Evolutionary conservation across 2,329 filamentous ascomycete genomes (phyloP).

Genomic region (Scedosporium boydii): DNA sequence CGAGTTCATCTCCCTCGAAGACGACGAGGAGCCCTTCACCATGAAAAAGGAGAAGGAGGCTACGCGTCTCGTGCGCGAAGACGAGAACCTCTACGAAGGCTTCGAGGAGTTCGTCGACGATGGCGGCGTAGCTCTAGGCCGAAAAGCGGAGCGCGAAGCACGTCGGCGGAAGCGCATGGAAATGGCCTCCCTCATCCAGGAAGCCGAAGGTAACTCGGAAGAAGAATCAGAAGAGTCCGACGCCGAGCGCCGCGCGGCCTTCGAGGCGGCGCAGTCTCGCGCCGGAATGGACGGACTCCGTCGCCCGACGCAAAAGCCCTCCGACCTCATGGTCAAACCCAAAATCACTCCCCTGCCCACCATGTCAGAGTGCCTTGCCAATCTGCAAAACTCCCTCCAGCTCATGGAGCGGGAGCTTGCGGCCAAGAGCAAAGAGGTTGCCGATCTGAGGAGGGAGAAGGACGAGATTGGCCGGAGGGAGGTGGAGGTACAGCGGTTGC

Average conservation of each 20-base stretch:
- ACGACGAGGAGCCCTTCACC: constrained; percentile 31
- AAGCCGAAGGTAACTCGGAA: constrained; percentile 59
- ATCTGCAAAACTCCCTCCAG: constrained; percentile 51
- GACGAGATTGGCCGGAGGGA: constrained; percentile 59
- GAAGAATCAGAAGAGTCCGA: constrained; percentile 61
- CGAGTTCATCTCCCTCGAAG: constrained; percentile 55
- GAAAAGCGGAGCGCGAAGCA: constrained; percentile 67
- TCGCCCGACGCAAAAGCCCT: constrained; percentile 3
- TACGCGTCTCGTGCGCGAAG: constrained; percentile 69
- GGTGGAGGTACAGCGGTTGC: constrained; percentile 66
- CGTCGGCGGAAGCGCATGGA: constrained; percentile 57
- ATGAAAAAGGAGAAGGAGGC: constrained; percentile 51
- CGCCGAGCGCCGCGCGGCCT: constrained; percentile 66
- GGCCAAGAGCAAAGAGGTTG: constrained; percentile 51
- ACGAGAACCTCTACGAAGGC: constrained; percentile 87
- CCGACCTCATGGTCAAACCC: constrained; percentile 25
- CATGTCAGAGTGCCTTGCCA: constrained; percentile 55
- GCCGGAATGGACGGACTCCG: constrained; percentile 69
- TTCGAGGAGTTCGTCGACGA: constrained; percentile 90
- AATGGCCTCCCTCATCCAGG: constrained; percentile 75
- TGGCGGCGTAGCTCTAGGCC: constrained; percentile 67
- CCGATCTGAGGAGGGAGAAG: constrained; percentile 59
- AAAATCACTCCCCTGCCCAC: constrained; percentile 71
- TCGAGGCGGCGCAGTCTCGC: constrained; percentile 77
- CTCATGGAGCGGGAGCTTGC: constrained; percentile 55